These are phyloP conservation scores for Russula foetens DNA, from an alignment of 768 basidiomycete species.

Conservation along the genomic window DNA sequence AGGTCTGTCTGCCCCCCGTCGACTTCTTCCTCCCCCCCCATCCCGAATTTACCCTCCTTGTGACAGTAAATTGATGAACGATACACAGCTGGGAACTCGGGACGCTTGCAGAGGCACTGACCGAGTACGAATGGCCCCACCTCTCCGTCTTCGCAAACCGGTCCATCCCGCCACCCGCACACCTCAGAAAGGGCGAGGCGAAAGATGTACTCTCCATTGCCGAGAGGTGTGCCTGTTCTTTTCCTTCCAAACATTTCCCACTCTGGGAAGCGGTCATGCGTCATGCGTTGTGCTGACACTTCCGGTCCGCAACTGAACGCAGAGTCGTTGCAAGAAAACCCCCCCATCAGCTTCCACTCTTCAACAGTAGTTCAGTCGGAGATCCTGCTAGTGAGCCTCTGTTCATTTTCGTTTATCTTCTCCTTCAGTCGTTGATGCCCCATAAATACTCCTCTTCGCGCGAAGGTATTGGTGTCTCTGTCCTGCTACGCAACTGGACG, in stretches of 20 bases:
- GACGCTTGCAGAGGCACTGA: slow-evolving; percentile 45
- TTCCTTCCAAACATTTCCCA: not conserved
- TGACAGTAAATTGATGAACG: not conserved
- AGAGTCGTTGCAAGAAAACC: slow-evolving; percentile 35
- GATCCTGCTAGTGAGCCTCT: slow-evolving; percentile 51
- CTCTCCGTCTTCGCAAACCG: slow-evolving; percentile 41
- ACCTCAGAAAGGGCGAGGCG: slow-evolving; percentile 26
- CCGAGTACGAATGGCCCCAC: slow-evolving; percentile 41
- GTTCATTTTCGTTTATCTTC: too few species aligned
- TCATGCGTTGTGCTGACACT: not conserved
- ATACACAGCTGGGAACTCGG: slow-evolving; percentile 51
- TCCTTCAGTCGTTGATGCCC: not conserved
- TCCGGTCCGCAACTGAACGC: not conserved
- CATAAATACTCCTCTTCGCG: not conserved
- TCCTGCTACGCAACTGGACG: slow-evolving; percentile 49
- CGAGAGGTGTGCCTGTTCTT: slow-evolving; percentile 26
- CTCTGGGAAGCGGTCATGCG: not conserved
- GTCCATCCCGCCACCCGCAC: slow-evolving; percentile 35
- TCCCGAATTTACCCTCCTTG: too few species aligned
- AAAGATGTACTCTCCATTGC: slow-evolving; percentile 37
- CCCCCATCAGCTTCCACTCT: slow-evolving; percentile 32
- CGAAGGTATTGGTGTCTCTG: slow-evolving; percentile 46
- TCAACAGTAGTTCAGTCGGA: slow-evolving; percentile 44
- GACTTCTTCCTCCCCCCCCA: not conserved
- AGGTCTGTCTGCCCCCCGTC: not conserved